Evolutionary conservation across 805 yeast genomes (phyloP), one percentile per base, ranked within the genome.

Genomic region (Saccharomycopsis babjevae): DNA sequence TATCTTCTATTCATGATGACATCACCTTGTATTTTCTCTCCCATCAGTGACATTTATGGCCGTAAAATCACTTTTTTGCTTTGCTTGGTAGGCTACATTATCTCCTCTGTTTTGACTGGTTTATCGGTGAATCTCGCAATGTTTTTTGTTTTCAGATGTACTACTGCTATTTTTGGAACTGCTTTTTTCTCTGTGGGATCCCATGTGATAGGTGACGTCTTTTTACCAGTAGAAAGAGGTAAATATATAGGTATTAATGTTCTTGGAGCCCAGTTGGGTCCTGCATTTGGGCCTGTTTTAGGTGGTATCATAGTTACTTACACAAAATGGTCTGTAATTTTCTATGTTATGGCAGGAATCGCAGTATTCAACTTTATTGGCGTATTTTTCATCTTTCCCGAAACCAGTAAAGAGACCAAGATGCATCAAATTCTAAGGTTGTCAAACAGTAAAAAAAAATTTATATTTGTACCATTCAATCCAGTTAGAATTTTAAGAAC

Each of bases 111-210:
- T 3, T 61, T 76, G 4, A 77, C 77, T 6, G 85, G 82, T 0
- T 74, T 77, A 1, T 77, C 84, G 1, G 79, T 72, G 36, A 76
- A 83, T 64, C 66, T 83, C 50, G 79, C 82, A 3, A 81, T 80
- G 83, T 82, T 81, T 67, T 79, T 75, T 58, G 72, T 82, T 0
- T 81, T 81, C 63, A 69, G 86, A 66, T 74, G 79, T 3, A 58
- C 76, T 13, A 71, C 79, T n/a, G 85, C 83, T 0, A 66, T 83
- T 10, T 77, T 79, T 66, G 86, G 85, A 5, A 80, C 85, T 1
- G 75, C 83, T 0, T 81, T 81, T 62, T 81, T 82, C 69, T 71
- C 80, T 43, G 73, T 81, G 34, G 85, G 84, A 2, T 83, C 83
- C 3, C 73, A 75, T 20, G 72, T 81, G 11, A 71, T 82, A 15